Base-by-base conservation (phyloP, 176 grass and related monocot genomes). In the Alloteropsis semialata region DNA sequence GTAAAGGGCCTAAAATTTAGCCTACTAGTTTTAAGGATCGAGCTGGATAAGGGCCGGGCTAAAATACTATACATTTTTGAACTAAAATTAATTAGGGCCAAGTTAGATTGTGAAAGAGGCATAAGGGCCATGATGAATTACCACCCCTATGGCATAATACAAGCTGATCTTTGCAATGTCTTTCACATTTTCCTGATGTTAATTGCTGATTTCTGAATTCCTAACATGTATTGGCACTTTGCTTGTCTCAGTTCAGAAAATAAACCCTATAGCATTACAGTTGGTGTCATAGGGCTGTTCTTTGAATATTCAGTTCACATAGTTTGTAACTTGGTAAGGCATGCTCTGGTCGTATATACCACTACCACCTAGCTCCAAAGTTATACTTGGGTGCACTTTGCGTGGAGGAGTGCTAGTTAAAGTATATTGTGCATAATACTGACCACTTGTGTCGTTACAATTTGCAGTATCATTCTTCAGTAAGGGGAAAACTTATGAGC, bases 391-490 rank as follows among this genome's bases (percentile, higher is more conserved):
- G 5, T 34, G 22, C 34, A 67, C 28, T 74, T 86, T 64, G 16
- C 59, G 55, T 30, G 58, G 41, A 81, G 10, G 38, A 56, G 43
- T 75, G 65, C 69, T 27, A 12, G 1, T 67, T 10, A 41, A 28
- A 39, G 6, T 38, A 45, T 44, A 59, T 60, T 60, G 24, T 13
- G 4, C 28, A 27, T 56, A 45, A 49, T 84, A 38, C 66, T 84
- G 38, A 88, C n/a, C 30, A 43, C 19, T 37, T 71, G 3, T 63
- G 54, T 71, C 61, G 61, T 82, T 51, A 43, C 27, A 71, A 81
- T 56, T 38, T 84, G 56, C 88, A 92, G 95, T 94, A 65, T 94
- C 95, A 69, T 92, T 97, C 50, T 86, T 97, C 24, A 64, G 51
- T 36, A 98, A 90, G 85, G 82, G 88, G 54, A 83, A 86, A 89